Conservation (phyloP, 768 basidiomycete species). For the Boletus edulis region DNA sequence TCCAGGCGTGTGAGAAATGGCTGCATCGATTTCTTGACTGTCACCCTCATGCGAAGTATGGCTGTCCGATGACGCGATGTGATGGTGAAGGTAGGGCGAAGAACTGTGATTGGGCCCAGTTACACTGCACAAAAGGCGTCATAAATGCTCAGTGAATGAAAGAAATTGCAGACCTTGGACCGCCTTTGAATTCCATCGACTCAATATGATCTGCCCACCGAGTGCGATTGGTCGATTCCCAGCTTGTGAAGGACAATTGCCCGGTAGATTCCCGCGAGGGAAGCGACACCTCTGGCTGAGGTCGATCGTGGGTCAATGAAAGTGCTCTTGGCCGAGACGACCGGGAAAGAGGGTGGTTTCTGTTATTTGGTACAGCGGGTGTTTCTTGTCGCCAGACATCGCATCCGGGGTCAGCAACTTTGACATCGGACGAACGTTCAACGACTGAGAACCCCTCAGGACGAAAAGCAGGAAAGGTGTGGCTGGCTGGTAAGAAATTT, state of each 20-base stretch:
- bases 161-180: slow-evolving; percentile 13
- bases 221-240: slow-evolving; percentile 24
- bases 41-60: slow-evolving; percentile 19
- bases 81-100: slow-evolving; percentile 12
- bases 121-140: slow-evolving; percentile 10
- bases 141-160: slow-evolving; percentile 1
- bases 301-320: slow-evolving; percentile 27
- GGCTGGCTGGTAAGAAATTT: slow-evolving; percentile 17
- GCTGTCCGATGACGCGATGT: slow-evolving; percentile 19
- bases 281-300: slow-evolving; percentile 15
- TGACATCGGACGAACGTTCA: not conserved
- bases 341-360: slow-evolving; percentile 5
- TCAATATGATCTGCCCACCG: slow-evolving; percentile 20
- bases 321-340: slow-evolving; percentile 28
- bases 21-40: slow-evolving; percentile 36
- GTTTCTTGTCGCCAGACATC: slow-evolving; percentile 16
- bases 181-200: slow-evolving; percentile 8
- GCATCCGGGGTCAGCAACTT: slow-evolving; percentile 1
- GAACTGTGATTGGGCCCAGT: slow-evolving; percentile 5
- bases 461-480: slow-evolving; percentile 13
- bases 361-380: not conserved
- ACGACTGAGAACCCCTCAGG: not conserved
- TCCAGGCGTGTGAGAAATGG: slow-evolving; percentile 42
- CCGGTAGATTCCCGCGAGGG: slow-evolving; percentile 29
- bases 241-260: slow-evolving; percentile 24